phyloP scores from a whole-genome alignment of 2,329 filamentous ascomycete species.

The Orbilia brochopaga region DNA sequence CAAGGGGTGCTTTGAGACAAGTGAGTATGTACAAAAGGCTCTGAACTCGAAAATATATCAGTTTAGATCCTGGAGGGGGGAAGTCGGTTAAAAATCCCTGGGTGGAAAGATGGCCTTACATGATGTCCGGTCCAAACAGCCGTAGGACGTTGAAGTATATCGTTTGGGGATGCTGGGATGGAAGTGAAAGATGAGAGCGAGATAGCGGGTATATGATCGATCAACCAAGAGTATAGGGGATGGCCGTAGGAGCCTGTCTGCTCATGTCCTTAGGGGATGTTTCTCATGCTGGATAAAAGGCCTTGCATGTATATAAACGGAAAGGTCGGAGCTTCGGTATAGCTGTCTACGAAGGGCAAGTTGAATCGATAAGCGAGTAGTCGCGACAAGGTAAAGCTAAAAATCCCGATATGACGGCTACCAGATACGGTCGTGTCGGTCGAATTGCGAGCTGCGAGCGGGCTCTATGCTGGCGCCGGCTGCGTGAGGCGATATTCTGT shows the following conservation, averaged over 20 bases:
- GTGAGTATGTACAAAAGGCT: constrained; percentile 20
- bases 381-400: constrained; percentile 49
- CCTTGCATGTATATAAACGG: constrained; percentile 41
- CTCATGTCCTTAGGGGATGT: constrained; percentile 50
- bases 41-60: neutral
- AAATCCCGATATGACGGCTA: constrained; percentile 28
- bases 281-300: constrained; percentile 46
- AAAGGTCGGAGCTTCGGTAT: constrained; percentile 49
- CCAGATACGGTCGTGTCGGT: constrained; percentile 21
- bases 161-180: neutral
- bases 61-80: neutral
- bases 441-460: constrained; percentile 11
- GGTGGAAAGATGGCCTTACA: constrained; percentile 24
- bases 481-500: neutral
- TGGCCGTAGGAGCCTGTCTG: constrained; percentile 48
- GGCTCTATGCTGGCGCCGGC: constrained; percentile 2
- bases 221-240: constrained; percentile 41
- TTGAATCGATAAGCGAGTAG: constrained; percentile 51
- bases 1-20: constrained; percentile 8
- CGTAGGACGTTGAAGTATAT: constrained; percentile 12
- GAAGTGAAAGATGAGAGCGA: constrained; percentile 20
- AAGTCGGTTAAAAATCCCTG: neutral
- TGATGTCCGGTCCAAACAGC: constrained; percentile 18
- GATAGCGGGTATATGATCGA: constrained; percentile 41
- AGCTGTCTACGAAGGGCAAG: constrained; percentile 50